Conservation (phyloP, 2,329 filamentous ascomycete genomes). For the Dactylonectria macrodidyma region DNA sequence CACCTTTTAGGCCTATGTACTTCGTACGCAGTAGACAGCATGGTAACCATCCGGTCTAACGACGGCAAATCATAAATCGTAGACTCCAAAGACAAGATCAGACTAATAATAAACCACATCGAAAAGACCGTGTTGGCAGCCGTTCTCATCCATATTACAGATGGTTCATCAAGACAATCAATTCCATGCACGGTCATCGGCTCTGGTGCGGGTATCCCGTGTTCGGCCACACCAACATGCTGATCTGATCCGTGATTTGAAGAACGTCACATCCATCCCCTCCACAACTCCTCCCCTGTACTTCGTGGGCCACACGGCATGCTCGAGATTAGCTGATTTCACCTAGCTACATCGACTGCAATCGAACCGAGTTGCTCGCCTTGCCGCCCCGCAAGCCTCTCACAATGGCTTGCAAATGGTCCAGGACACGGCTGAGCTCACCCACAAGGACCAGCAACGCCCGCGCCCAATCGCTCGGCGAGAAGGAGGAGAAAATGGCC, state of each 20-base stretch:
- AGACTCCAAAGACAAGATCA: neutral
- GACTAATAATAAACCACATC: neutral
- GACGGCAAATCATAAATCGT: neutral
- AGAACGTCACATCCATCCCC: neutral
- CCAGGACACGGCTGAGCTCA: neutral
- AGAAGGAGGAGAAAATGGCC: neutral
- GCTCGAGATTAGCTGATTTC: constrained; percentile 16
- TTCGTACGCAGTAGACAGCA: neutral
- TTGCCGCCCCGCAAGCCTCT: neutral
- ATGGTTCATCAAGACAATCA: neutral
- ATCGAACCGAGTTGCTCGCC: neutral
- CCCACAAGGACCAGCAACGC: neutral
- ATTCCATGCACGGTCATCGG: neutral
- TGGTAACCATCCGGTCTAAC: neutral
- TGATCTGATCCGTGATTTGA: too few species aligned
- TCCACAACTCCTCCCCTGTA: neutral
- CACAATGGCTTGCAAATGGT: neutral
- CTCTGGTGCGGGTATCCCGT: neutral
- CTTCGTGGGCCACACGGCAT: neutral
- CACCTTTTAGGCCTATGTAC: neutral
- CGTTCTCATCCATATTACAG: neutral
- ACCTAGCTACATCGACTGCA: constrained; percentile 4
- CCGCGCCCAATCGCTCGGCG: constrained; percentile 2
- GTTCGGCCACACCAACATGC: neutral
- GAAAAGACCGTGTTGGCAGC: neutral